phyloP scores from a whole-genome alignment of 345 rosid species.

The Schrenkiella parvula region DNA sequence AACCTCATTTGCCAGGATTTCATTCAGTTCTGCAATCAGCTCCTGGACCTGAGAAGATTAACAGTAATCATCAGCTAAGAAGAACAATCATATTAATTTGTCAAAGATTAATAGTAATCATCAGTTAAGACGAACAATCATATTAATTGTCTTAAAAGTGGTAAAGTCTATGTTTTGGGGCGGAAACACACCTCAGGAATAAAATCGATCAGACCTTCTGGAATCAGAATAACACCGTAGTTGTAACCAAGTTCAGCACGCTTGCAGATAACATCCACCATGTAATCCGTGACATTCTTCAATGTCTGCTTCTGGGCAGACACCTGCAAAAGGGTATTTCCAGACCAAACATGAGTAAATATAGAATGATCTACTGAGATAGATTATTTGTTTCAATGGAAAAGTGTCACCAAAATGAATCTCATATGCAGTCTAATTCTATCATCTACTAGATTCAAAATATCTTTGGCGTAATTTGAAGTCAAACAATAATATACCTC shows the following conservation, averaged over 20 bases:
- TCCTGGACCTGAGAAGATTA: slow-evolving; percentile 66
- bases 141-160: not conserved
- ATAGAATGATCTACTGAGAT: not conserved
- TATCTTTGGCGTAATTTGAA: not conserved
- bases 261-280: slow-evolving; percentile 79
- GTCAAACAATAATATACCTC: slow-evolving; percentile 53
- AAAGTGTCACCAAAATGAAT: not conserved
- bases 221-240: slow-evolving; percentile 95
- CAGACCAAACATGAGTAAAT: slow-evolving; percentile 9
- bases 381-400: not conserved
- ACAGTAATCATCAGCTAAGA: not conserved
- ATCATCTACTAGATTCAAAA: not conserved
- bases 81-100: not conserved
- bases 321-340: slow-evolving; percentile 49
- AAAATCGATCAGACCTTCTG: slow-evolving; percentile 98
- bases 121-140: not conserved
- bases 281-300: slow-evolving; percentile 87
- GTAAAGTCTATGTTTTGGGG: not conserved
- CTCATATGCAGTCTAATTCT: not conserved
- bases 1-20: slow-evolving; percentile 78
- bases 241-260: slow-evolving; percentile 75
- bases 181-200: slow-evolving; percentile 75
- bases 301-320: slow-evolving; percentile 79
- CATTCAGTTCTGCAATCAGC: slow-evolving; percentile 87
- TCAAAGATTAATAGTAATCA: not conserved